phyloP scores from a whole-genome alignment of 2,329 filamentous ascomycete species.

The Trichoderma atrobrunneum region DNA sequence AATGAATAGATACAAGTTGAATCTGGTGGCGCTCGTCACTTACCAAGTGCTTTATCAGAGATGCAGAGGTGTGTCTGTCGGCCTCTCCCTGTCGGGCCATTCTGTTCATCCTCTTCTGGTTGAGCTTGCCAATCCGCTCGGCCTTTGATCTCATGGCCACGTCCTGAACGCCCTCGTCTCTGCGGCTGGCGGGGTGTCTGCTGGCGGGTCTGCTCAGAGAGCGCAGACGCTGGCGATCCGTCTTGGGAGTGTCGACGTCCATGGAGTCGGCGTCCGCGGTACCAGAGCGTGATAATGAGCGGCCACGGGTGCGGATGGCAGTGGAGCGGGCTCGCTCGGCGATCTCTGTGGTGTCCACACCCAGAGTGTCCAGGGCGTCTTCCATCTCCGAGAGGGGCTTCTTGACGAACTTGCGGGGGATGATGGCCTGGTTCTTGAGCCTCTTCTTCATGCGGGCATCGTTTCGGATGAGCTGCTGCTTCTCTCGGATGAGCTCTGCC shows the following conservation, averaged over 20 bases:
- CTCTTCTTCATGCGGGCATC: constrained; percentile 93
- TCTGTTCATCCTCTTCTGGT: constrained; percentile 98
- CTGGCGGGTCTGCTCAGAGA: constrained; percentile 72
- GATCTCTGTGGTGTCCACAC: constrained; percentile 77
- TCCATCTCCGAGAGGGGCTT: constrained; percentile 87
- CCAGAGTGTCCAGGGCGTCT: constrained; percentile 77
- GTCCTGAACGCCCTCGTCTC: constrained; percentile 73
- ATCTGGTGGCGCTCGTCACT: constrained; percentile 35
- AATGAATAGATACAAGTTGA: neutral
- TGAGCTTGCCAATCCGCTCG: constrained; percentile 80
- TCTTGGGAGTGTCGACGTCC: constrained; percentile 60
- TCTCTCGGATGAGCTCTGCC: constrained; percentile 93
- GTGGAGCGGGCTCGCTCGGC: constrained; percentile 65
- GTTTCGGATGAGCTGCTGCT: constrained; percentile 87
- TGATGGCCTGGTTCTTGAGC: constrained; percentile 93
- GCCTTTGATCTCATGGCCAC: constrained; percentile 69
- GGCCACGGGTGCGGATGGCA: constrained; percentile 63
- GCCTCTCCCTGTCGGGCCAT: constrained; percentile 97
- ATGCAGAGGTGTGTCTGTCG: constrained; percentile 81
- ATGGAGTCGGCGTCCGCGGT: constrained; percentile 69
- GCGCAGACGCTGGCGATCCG: constrained; percentile 58
- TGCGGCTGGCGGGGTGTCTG: constrained; percentile 64
- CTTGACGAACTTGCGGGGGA: constrained; percentile 77
- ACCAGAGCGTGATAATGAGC: constrained; percentile 60
- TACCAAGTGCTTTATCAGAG: constrained; percentile 88